These are phyloP conservation scores for Diutina neorugosa DNA, from an alignment of 1,139 yeast genomes.

Conservation along the genomic window DNA sequence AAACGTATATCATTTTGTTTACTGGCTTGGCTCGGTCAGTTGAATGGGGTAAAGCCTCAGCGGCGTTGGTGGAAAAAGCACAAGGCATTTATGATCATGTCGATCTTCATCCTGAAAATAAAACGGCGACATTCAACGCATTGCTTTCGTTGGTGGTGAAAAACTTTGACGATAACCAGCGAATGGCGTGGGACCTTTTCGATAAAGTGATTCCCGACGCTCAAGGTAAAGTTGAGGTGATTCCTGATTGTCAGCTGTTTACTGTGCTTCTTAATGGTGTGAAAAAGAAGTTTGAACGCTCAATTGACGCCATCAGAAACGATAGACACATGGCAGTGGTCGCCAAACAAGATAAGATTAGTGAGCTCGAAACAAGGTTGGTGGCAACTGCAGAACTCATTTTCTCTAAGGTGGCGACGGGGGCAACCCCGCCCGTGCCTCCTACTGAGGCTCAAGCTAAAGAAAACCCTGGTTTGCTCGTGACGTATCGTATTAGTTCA, in stretches of 20 bases:
- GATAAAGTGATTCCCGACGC: slow-evolving; percentile 11
- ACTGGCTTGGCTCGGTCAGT: slow-evolving; percentile 38
- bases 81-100: slow-evolving; percentile 15
- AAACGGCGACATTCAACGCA: slow-evolving; percentile 22
- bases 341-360: slow-evolving; percentile 14
- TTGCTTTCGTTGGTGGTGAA: slow-evolving; percentile 24
- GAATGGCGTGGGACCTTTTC: slow-evolving; percentile 28
- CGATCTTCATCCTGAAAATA: background rate
- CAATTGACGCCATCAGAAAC: slow-evolving; percentile 11
- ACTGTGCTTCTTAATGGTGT: slow-evolving; percentile 30
- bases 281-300: slow-evolving; percentile 13
- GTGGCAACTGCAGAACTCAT: slow-evolving; percentile 18
- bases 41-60: slow-evolving; percentile 22
- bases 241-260: slow-evolving; percentile 26
- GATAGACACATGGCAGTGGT: slow-evolving; percentile 11
- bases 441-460: slow-evolving; percentile 18
- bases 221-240: slow-evolving; percentile 8
- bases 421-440: slow-evolving; percentile 24
- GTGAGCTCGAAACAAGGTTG: slow-evolving; percentile 19
- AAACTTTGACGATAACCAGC: slow-evolving; percentile 21
- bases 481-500: slow-evolving; percentile 12
- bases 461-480: slow-evolving; percentile 13
- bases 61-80: slow-evolving; percentile 13
- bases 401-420: slow-evolving; percentile 15
- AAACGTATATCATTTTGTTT: slow-evolving; percentile 44